Conservation (phyloP, 2,329 filamentous ascomycete genomes). For the Xylariaceae sp. region DNA sequence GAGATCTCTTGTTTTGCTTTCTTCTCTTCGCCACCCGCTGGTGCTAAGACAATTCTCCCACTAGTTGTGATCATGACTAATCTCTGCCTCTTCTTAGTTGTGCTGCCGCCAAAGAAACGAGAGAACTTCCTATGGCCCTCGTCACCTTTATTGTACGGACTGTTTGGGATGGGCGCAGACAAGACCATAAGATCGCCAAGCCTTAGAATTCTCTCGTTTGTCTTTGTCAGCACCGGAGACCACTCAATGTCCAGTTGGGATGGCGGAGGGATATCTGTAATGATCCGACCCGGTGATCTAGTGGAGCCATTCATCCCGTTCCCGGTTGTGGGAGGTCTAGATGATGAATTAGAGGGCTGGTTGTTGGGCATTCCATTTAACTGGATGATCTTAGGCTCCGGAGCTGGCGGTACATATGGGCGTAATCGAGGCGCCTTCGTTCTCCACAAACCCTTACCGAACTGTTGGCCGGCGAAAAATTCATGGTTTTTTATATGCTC, state of each 20-base stretch:
- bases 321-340: conserved; percentile 40
- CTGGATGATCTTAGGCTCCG: conserved; percentile 75
- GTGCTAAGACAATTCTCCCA: conserved; percentile 85
- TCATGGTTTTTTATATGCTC: conserved; percentile 97
- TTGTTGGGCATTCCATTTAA: conserved; percentile 59
- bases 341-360: conserved; percentile 31
- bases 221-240: conserved; percentile 90
- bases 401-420: conserved; percentile 75
- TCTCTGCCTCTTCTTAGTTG: conserved; percentile 88
- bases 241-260: conserved; percentile 97
- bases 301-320: conserved; percentile 48
- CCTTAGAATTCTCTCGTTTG: conserved; percentile 92
- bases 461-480: conserved; percentile 87
- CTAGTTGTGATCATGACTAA: conserved; percentile 95
- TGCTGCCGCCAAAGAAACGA: conserved; percentile 88
- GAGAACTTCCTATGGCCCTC: conserved; percentile 86
- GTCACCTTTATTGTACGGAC: conserved; percentile 70
- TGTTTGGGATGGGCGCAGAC: conserved; percentile 75
- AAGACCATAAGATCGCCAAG: conserved; percentile 88
- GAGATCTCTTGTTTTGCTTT: conserved; percentile 91
- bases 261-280: conserved; percentile 94
- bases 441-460: conserved; percentile 86
- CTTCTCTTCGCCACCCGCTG: conserved; percentile 93
- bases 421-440: conserved; percentile 86
- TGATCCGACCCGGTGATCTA: conserved; percentile 74